Conservation (phyloP, 192 early-diverging fungal species). For the Backusella parvicylindrica region DNA sequence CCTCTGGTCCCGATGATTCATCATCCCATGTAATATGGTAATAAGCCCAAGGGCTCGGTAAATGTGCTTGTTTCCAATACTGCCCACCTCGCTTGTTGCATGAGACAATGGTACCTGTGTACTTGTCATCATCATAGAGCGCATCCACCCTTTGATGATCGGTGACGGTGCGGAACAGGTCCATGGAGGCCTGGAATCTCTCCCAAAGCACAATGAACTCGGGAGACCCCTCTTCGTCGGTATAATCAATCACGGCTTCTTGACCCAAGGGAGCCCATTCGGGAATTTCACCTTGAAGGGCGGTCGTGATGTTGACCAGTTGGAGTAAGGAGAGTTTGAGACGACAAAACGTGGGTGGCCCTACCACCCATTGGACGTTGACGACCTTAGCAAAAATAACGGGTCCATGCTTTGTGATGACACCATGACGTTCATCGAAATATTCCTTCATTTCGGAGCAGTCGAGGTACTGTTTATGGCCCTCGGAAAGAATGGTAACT, state of each 20-base stretch:
- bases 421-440: slow-evolving; percentile 34
- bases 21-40: slow-evolving; percentile 47
- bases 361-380: slow-evolving; percentile 57
- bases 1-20: slow-evolving; percentile 22
- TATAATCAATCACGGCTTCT: slow-evolving; percentile 58
- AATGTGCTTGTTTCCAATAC: slow-evolving; percentile 37
- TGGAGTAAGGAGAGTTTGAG: slow-evolving; percentile 47
- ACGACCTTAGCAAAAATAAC: slow-evolving; percentile 58
- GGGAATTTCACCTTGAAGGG: slow-evolving; percentile 23
- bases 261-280: slow-evolving; percentile 26
- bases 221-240: slow-evolving; percentile 64
- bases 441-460: slow-evolving; percentile 30
- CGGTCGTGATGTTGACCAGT: slow-evolving; percentile 43
- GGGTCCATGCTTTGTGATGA: slow-evolving; percentile 14
- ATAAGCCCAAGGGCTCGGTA: slow-evolving; percentile 47
- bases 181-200: slow-evolving; percentile 57
- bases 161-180: slow-evolving; percentile 33
- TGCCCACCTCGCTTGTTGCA: slow-evolving; percentile 38
- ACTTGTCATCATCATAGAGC: slow-evolving; percentile 61
- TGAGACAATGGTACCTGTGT: slow-evolving; percentile 44
- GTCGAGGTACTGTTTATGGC: slow-evolving; percentile 54
- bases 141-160: slow-evolving; percentile 57
- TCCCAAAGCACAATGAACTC: slow-evolving; percentile 69
- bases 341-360: slow-evolving; percentile 66
- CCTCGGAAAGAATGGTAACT: slow-evolving; percentile 54